Evolutionary conservation across 371 early-diverging fungal species (phyloP).

Genomic region (Fennellomyces sp.): DNA sequence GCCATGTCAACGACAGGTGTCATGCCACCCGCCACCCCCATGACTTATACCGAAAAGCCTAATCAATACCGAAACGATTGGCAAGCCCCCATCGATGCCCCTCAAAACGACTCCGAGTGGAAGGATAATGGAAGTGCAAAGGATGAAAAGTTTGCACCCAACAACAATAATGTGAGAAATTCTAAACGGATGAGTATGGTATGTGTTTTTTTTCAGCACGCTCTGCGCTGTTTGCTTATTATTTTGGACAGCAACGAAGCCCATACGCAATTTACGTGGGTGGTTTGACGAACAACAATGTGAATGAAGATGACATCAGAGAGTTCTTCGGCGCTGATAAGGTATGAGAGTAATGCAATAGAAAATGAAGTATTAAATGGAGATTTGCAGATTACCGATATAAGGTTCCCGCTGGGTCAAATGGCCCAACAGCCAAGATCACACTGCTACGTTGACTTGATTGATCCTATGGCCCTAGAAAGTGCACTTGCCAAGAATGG

Average conservation of each 20-base stretch:
- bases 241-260: slow-evolving; percentile 27
- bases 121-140: slow-evolving; percentile 16
- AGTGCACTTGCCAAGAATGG: slow-evolving; percentile 46
- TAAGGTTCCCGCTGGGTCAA: slow-evolving; percentile 49
- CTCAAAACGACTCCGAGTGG: slow-evolving; percentile 8
- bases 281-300: slow-evolving; percentile 35
- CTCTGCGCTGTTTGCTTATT: background rate
- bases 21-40: slow-evolving; percentile 13
- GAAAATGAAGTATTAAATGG: background rate
- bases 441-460: slow-evolving; percentile 53
- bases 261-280: slow-evolving; percentile 47
- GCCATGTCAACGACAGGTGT: slow-evolving; percentile 25
- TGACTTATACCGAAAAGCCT: slow-evolving; percentile 24
- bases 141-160: slow-evolving; percentile 9
- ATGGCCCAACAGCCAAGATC: slow-evolving; percentile 42
- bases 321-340: slow-evolving; percentile 47
- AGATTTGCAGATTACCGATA: slow-evolving; percentile 27
- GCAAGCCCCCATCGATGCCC: slow-evolving; percentile 11
- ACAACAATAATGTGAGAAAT: slow-evolving; percentile 14
- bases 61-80: slow-evolving; percentile 31
- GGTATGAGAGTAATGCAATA: slow-evolving; percentile 16
- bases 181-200: slow-evolving; percentile 29
- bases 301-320: slow-evolving; percentile 49
- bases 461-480: slow-evolving; percentile 36
- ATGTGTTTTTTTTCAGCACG: background rate